Evolutionary conservation across 164 flowering plant genomes (phyloP), one percentile per base, ranked within the genome.

Genomic region (Stephania cephalantha): DNA sequence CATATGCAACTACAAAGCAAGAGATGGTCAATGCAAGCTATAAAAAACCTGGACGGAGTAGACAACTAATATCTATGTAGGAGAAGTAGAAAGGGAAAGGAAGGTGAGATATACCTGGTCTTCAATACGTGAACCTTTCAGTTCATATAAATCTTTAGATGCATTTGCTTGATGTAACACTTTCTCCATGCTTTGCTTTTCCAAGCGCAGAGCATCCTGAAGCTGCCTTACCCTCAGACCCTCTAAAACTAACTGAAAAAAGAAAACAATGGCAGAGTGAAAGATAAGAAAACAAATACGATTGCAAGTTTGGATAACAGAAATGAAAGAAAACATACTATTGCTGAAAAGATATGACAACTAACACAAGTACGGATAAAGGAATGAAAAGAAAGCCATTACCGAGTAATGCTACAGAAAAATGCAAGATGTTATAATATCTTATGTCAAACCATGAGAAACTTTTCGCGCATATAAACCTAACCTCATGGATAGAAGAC

Each of bases 181-280:
- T 78, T 74, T 90, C 70, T 89, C 92, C 84, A 85, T 73, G 35
- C 73, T 77, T 74, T 71, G 82, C 70, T 86, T 94, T 13, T 91
- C 96, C 85, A 84, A 72, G 44, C 73, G 80, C 75, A 96, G 69
- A 72, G 83, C 74, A 79, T 87, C 85, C 75, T 80, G 87, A 76
- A 82, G 72, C 76, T 96, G 98, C 76, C 86, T 91, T 73, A 90
- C 85, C 73, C 74, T 84, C 73, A 83, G 82, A 67, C 97, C 96
- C 77, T 96, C 99, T 79, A 92, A 79, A 79, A 89, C 90, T 82
- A 96, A 95, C 99, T 96, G 92, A 29, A 83, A 78, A 66, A 76
- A 35, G 42, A 46, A n/a, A 71, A 72, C 30, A 8, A 46, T 15
- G 45, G 42, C 42, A 70, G 22, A 42, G 71, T 48, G 55, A 76